Evolutionary conservation across 805 yeast genomes (phyloP).

Genomic region (Deakozyma indianensis): DNA sequence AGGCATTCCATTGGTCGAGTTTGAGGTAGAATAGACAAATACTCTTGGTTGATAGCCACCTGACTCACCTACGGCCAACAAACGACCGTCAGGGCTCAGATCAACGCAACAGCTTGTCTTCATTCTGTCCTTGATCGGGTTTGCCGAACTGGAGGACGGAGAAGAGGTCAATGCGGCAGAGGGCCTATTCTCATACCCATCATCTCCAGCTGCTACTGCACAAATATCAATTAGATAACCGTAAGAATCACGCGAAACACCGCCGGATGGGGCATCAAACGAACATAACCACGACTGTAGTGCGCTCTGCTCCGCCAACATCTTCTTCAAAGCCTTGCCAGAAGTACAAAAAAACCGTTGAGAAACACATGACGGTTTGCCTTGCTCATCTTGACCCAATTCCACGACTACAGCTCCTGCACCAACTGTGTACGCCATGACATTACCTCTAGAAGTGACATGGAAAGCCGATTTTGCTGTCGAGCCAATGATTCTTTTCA

Average conservation of each 20-base stretch:
- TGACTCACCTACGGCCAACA: conserved; percentile 55
- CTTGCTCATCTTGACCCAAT: conserved; percentile 1
- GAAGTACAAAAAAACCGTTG: conserved; percentile 10
- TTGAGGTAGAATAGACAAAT: conserved; percentile 38
- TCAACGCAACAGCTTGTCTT: conserved; percentile 44
- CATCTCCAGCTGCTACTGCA: conserved; percentile 2
- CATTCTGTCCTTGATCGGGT: conserved; percentile 23
- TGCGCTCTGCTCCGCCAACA: conserved; percentile 6
- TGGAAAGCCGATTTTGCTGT: conserved; percentile 9
- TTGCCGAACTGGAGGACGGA: conserved; percentile 14
- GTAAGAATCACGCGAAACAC: conserved; percentile 3
- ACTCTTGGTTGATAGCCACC: conserved; percentile 53
- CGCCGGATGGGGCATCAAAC: background rate
- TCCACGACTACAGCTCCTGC: conserved; percentile 15
- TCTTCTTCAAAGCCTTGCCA: conserved; percentile 4
- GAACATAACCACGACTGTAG: conserved; percentile 3
- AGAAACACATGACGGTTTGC: conserved; percentile 1
- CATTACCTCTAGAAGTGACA: conserved; percentile 7
- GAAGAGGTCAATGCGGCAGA: conserved; percentile 12
- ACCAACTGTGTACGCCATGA: conserved; percentile 17
- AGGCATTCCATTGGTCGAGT: conserved; percentile 33
- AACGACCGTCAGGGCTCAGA: conserved; percentile 36
- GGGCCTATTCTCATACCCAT: conserved; percentile 2
- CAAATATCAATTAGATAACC: conserved; percentile 5
- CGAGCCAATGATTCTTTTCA: conserved; percentile 11